Base-by-base conservation (phyloP, 1,139 yeast species). In the Hyphopichia wangnamkhiaoensis region DNA sequence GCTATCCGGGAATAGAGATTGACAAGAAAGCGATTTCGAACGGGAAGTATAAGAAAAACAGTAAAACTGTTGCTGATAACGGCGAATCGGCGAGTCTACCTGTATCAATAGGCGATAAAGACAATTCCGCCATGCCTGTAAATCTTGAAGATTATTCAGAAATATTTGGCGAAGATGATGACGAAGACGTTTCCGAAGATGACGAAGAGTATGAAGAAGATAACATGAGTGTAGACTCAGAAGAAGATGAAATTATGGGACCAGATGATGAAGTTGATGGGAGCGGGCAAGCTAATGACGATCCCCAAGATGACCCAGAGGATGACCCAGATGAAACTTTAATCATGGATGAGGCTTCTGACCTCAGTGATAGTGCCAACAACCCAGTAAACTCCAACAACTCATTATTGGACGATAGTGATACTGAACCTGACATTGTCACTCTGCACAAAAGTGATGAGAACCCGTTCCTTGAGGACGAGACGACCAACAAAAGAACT, bases 1-100 rank as follows among this genome's bases (percentile, higher is more conserved):
- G 74, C 38, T 53, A 54, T 41, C 73, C 73, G 9, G 73, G 68
- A 1, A 48, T 53, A 14, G 33, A 45, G 37, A 19, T 48, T 54
- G 13, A 48, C 45, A 37, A 41, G 41, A 28, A 15, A 28, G n/a
- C 14, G 13, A 8, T n/a, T n/a, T n/a, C n/a, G n/a, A n/a, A n/a
- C n/a, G n/a, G n/a, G n/a, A n/a, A n/a, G n/a, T n/a, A n/a, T n/a
- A n/a, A n/a, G n/a, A n/a, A n/a, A n/a, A n/a, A n/a, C n/a, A n/a
- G n/a, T n/a, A n/a, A n/a, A n/a, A n/a, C n/a, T n/a, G n/a, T n/a
- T n/a, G n/a, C n/a, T n/a, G n/a, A n/a, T n/a, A n/a, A n/a, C n/a
- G n/a, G n/a, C n/a, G n/a, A n/a, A n/a, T n/a, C n/a, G n/a, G n/a
- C n/a, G n/a, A n/a, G n/a, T n/a, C n/a, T n/a, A n/a, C n/a, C n/a